Conservation (phyloP, 257 asterid genomes). For the Forsythia suspensa region DNA sequence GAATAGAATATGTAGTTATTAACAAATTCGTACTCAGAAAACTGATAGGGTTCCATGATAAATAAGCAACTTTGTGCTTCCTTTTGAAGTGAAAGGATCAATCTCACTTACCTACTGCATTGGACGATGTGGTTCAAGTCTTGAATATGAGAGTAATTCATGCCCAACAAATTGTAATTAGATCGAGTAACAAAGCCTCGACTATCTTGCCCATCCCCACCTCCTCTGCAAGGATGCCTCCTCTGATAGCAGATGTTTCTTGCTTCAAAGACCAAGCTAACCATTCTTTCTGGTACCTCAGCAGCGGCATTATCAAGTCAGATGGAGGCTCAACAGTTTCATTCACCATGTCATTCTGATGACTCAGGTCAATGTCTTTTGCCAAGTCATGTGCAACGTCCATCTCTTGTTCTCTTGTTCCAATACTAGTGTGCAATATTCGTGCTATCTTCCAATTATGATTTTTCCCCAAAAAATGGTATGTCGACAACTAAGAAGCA, state of each 20-base stretch:
- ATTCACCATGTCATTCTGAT: constrained; percentile 52
- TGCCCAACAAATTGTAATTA: constrained; percentile 43
- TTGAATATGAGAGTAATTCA: constrained; percentile 35
- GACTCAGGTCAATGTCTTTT: constrained; percentile 39
- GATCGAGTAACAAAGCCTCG: constrained; percentile 89
- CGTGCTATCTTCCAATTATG: no score
- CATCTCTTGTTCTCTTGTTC: constrained; percentile 65
- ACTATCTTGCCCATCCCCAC: constrained; percentile 98
- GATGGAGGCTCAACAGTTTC: constrained; percentile 69
- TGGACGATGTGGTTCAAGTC: constrained; percentile 36
- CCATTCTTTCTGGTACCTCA: constrained; percentile 94
- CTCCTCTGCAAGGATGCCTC: constrained; percentile 97
- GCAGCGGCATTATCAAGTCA: constrained; percentile 68
- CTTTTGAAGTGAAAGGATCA: constrained; percentile 72
- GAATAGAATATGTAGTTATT: no score
- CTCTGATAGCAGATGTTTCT: constrained; percentile 70
- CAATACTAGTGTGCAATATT: constrained; percentile 29
- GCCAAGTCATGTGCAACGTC: constrained; percentile 51
- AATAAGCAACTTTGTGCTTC: constrained; percentile 72
- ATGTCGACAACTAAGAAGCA: no score
- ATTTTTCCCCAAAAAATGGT: no score
- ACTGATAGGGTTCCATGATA: constrained; percentile 76
- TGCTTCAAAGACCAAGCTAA: constrained; percentile 88
- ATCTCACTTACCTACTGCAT: constrained; percentile 87
- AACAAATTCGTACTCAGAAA: constrained; percentile 46